A percentile compares a stretch with the other conserved stretches of the same genome.
These are phyloP conservation scores for Sonneratia alba DNA, from an alignment of 345 rosid species.

Conservation along the genomic window DNA sequence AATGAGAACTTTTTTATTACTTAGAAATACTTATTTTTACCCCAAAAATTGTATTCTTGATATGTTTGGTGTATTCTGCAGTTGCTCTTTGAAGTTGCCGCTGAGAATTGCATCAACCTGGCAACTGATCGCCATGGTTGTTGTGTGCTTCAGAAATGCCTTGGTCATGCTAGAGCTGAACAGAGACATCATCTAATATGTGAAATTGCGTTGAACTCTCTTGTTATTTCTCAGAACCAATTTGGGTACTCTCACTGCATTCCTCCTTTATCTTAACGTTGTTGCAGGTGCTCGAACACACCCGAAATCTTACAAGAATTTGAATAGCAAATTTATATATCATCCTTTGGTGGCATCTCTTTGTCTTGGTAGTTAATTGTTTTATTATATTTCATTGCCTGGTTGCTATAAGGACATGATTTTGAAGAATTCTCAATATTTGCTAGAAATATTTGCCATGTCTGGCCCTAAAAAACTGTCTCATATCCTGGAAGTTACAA, in stretches of 20 bases:
- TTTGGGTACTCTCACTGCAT: conserved; percentile 42
- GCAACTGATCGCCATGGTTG: conserved; percentile 76
- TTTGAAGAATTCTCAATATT: not conserved
- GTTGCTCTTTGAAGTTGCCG: conserved; percentile 65
- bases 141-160: conserved; percentile 75
- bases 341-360: not conserved
- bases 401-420: not conserved
- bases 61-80: conserved; percentile 19
- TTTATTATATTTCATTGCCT: not conserved
- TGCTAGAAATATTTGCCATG: too few species aligned
- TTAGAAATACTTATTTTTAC: not conserved
- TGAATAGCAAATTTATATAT: not conserved
- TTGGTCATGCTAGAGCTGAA: conserved; percentile 40
- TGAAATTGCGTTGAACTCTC: conserved; percentile 51
- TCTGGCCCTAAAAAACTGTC: too few species aligned
- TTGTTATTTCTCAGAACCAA: conserved; percentile 67
- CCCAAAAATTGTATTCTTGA: not conserved
- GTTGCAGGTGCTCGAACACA: not conserved
- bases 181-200: conserved; percentile 32
- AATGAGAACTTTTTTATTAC: not conserved
- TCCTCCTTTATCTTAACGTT: not conserved
- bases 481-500: too few species aligned
- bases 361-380: not conserved
- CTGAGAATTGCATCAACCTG: conserved; percentile 57
- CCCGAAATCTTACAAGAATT: not conserved